Percentiles rank a stretch among this genome's conserved stretches.
Evolutionary conservation across 352 stramenopile genomes (phyloP).

Genomic region (Phytopythium delawarense): DNA sequence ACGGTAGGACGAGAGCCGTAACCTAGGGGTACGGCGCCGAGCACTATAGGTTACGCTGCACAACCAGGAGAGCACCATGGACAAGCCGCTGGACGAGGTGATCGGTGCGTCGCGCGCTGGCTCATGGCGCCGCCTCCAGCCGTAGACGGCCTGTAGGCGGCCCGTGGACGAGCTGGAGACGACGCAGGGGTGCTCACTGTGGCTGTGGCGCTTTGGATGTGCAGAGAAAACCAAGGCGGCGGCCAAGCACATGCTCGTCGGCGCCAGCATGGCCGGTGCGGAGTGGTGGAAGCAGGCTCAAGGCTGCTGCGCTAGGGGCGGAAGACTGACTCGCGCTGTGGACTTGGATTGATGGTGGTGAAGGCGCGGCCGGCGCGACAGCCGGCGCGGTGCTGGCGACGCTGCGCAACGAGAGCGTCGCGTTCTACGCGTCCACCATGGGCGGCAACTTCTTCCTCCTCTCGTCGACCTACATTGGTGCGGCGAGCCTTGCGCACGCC

Average conservation of each 20-base stretch:
- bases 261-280: slow-evolving; percentile 44
- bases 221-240: slow-evolving; percentile 64
- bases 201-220: not conserved
- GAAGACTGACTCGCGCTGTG: not conserved
- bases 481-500: not conserved
- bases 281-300: not conserved
- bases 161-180: not conserved
- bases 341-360: not conserved
- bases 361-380: slow-evolving; percentile 47
- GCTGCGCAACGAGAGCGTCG: slow-evolving; percentile 69
- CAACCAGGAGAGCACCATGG: not conserved
- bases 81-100: slow-evolving; percentile 2
- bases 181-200: not conserved
- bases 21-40: too few species aligned
- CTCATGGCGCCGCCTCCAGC: too few species aligned
- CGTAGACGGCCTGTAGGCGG: too few species aligned
- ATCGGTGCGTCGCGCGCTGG: not conserved
- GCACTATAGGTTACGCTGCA: not conserved
- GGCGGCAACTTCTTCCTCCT: slow-evolving; percentile 83
- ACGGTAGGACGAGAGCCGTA: slow-evolving; percentile 12
- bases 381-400: slow-evolving; percentile 58
- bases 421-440: slow-evolving; percentile 82
- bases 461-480: slow-evolving; percentile 83
- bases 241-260: slow-evolving; percentile 66
- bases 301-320: not conserved